phyloP scores from a whole-genome alignment of 169 alveolate species.

The Plasmodium gallinaceum region DNA sequence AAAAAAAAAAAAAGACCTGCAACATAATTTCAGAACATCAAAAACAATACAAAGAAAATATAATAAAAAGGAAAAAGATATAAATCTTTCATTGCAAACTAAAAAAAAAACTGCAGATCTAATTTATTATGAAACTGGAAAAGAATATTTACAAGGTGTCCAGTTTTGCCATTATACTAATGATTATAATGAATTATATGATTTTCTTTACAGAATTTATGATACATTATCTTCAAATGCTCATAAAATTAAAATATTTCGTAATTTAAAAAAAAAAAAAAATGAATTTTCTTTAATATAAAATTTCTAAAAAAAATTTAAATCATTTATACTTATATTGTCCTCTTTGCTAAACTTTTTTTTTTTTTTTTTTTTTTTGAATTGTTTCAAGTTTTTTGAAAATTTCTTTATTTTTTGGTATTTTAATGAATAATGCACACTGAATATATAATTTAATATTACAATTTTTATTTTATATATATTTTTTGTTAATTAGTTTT shows the following conservation, averaged over 20 bases:
- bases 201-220: slow-evolving; percentile 33
- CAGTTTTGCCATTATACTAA: slow-evolving; percentile 6
- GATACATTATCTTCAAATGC: slow-evolving; percentile 15
- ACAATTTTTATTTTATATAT: neutral
- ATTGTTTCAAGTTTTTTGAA: too few relatives aligned
- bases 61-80: neutral
- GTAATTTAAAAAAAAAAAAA: neutral
- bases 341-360: neutral
- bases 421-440: too few relatives aligned
- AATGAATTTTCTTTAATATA: neutral
- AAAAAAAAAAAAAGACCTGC: neutral
- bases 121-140: slow-evolving; percentile 34
- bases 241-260: slow-evolving; percentile 9
- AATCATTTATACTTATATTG: neutral
- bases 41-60: neutral
- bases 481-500: neutral
- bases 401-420: too few relatives aligned
- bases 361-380: too few relatives aligned
- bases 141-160: slow-evolving; percentile 17
- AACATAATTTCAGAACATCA: neutral
- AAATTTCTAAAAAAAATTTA: neutral
- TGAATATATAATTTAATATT: too few relatives aligned
- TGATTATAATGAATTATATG: slow-evolving; percentile 23
- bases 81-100: neutral
- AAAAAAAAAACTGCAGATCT: neutral